A percentile compares a stretch with the other conserved stretches of the same genome.
These are phyloP conservation scores for Citrus australasica DNA, from an alignment of 345 rosid genomes.

Conservation along the genomic window DNA sequence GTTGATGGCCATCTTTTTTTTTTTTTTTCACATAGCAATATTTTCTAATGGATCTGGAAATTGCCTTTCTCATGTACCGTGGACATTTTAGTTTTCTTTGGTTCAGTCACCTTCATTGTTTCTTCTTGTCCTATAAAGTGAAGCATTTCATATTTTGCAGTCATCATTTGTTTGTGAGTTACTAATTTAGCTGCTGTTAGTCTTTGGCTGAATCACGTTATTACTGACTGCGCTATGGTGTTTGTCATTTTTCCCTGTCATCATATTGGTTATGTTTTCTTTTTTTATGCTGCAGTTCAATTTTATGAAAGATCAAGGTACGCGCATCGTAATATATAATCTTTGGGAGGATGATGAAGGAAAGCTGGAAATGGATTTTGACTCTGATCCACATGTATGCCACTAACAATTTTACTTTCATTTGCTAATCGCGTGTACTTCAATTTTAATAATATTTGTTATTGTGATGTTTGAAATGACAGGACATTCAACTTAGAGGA, in stretches of 20 bases:
- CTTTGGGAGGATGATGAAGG: constrained; percentile 83
- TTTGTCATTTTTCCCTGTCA: neutral
- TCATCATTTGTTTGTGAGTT: neutral
- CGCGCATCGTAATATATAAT: constrained; percentile 64
- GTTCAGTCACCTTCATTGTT: neutral
- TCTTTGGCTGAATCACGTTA: neutral
- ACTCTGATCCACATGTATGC: constrained; percentile 49
- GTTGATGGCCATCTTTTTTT: neutral
- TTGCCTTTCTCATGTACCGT: neutral
- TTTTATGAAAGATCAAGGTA: constrained; percentile 44
- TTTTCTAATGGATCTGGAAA: neutral
- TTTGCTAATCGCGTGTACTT: neutral
- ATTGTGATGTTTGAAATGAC: constrained; percentile 13
- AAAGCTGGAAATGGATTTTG: constrained; percentile 66
- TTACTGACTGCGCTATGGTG: neutral
- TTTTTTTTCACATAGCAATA: too few species aligned
- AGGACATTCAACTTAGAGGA: constrained; percentile 83
- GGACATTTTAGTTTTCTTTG: neutral
- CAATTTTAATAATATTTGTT: neutral
- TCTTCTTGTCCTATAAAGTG: neutral
- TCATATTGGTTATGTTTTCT: neutral
- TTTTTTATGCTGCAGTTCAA: constrained; percentile 40
- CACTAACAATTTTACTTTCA: constrained; percentile 4
- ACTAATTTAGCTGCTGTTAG: neutral
- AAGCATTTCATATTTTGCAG: neutral